These are phyloP conservation scores for Knoxdaviesia proteae DNA, from an alignment of 2,329 filamentous ascomycete genomes.

Conservation along the genomic window DNA sequence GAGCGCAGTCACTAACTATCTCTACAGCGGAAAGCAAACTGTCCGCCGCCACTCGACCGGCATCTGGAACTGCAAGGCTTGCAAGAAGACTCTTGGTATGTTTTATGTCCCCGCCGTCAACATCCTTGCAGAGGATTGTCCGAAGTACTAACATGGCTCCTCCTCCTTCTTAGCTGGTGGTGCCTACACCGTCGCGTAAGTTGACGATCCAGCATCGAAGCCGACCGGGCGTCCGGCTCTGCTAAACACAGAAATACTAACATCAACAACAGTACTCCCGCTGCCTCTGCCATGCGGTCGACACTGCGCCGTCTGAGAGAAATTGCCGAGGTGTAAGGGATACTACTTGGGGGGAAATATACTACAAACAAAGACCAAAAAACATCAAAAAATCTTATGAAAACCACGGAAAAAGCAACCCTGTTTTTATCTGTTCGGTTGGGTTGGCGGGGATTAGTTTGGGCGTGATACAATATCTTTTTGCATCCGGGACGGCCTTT, in stretches of 20 bases:
- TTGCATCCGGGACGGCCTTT: neutral
- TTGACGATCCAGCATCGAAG: constrained; percentile 12
- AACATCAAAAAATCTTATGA: constrained; percentile 6
- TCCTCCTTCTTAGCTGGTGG: constrained; percentile 25
- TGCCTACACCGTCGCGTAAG: constrained; percentile 93
- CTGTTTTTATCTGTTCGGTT: constrained; percentile 4
- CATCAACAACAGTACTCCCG: constrained; percentile 49
- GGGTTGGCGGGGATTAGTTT: constrained; percentile 3
- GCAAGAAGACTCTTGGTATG: constrained; percentile 59
- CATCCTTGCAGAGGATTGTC: neutral
- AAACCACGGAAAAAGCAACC: constrained; percentile 5
- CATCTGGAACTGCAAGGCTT: constrained; percentile 93
- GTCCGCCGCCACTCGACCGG: constrained; percentile 81
- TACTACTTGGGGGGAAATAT: constrained; percentile 9
- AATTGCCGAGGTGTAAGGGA: constrained; percentile 77
- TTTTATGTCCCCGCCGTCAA: constrained; percentile 1
- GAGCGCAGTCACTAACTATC: too few relatives aligned
- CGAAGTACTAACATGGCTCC: neutral
- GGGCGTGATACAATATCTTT: constrained; percentile 3
- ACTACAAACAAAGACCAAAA: constrained; percentile 7
- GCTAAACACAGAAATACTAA: constrained; percentile 9
- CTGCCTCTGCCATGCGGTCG: constrained; percentile 83
- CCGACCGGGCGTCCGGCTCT: neutral
- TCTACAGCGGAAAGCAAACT: constrained; percentile 55
- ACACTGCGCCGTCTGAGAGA: constrained; percentile 94